Conservation (phyloP, 192 early-diverging fungal species). For the Coemansia sp. region DNA sequence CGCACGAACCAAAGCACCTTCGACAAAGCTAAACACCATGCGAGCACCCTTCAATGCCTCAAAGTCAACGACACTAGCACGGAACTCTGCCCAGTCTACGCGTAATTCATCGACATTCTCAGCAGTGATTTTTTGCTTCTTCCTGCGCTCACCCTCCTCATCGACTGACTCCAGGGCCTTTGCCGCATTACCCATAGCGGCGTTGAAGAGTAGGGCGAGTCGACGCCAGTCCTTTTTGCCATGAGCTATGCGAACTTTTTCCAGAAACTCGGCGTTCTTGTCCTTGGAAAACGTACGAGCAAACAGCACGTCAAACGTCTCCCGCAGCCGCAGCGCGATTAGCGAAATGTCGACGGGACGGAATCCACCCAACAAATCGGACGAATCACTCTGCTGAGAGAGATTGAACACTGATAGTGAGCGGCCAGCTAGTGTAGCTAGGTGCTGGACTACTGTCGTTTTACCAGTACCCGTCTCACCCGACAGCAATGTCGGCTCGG, state of each 20-base stretch:
- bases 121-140: conserved; percentile 37
- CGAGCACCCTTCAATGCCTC: conserved; percentile 62
- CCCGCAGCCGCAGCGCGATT: conserved; percentile 77
- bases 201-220: conserved; percentile 72
- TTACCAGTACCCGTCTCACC: conserved; percentile 99
- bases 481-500: conserved; percentile 86
- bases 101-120: conserved; percentile 47
- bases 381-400: conserved; percentile 93
- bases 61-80: conserved; percentile 64
- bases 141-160: neutral
- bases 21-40: conserved; percentile 90
- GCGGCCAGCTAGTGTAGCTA: conserved; percentile 75
- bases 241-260: conserved; percentile 72
- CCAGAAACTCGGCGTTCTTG: conserved; percentile 85
- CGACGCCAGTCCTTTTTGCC: conserved; percentile 82
- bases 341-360: conserved; percentile 89
- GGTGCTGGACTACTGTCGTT: conserved; percentile 92
- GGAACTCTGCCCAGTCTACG: conserved; percentile 78
- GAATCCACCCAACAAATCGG: conserved; percentile 96
- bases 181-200: conserved; percentile 54
- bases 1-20: conserved; percentile 91
- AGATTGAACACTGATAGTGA: conserved; percentile 92
- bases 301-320: conserved; percentile 88
- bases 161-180: conserved; percentile 41
- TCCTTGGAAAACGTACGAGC: conserved; percentile 82